phyloP scores from a whole-genome alignment of 2,329 filamentous ascomycete species.

The Ophidiomyces ophidiicola region DNA sequence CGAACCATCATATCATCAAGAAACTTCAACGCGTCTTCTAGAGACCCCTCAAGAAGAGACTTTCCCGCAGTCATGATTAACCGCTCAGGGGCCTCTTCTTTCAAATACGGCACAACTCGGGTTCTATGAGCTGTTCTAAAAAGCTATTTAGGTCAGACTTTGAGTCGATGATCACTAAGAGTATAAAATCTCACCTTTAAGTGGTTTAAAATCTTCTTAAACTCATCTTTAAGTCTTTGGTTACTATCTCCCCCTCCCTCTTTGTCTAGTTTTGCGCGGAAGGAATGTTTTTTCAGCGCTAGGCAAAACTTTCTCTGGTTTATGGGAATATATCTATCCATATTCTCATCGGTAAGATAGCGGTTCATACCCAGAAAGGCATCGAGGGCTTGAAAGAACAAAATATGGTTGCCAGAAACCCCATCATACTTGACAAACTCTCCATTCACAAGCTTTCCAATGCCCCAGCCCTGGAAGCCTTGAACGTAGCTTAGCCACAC shows the following conservation, averaged over 20 bases:
- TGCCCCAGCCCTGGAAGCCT: conserved; percentile 30
- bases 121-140: conserved; percentile 25
- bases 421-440: conserved; percentile 23
- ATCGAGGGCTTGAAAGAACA: neutral
- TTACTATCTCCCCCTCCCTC: too few relatives aligned
- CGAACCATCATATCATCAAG: conserved; percentile 6
- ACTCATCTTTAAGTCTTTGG: conserved; percentile 17
- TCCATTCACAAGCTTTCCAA: conserved; percentile 20
- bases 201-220: conserved; percentile 24
- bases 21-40: neutral
- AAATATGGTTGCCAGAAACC: conserved; percentile 27
- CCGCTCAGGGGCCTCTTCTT: conserved; percentile 24
- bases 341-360: conserved; percentile 21
- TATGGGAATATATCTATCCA: conserved; percentile 19
- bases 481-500: conserved; percentile 27
- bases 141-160: conserved; percentile 14
- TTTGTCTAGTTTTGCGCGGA: conserved; percentile 16
- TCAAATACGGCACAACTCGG: conserved; percentile 22
- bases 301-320: conserved; percentile 20
- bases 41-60: conserved; percentile 9
- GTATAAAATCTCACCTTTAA: conserved; percentile 17
- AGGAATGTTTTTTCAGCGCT: conserved; percentile 18
- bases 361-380: conserved; percentile 16
- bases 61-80: conserved; percentile 30
- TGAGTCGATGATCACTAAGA: neutral